Base-by-base conservation (phyloP, 2,329 filamentous ascomycete genomes). In the Penicillium sp. region DNA sequence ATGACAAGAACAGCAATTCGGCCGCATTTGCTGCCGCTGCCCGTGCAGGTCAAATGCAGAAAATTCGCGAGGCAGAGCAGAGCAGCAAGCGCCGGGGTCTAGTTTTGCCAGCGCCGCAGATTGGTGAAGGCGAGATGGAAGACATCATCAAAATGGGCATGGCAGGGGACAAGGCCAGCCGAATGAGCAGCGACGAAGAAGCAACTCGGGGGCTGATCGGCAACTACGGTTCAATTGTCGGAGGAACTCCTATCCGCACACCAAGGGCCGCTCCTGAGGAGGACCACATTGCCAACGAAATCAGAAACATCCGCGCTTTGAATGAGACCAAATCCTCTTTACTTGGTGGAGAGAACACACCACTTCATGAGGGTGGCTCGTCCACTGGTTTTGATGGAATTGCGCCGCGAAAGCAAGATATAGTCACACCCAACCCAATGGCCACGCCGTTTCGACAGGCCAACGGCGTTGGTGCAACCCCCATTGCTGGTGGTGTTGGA, bases 61-160 rank as follows among this genome's bases (percentile, higher is more conserved):
- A 85, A 61, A 85, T 98, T 39, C 79, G 92, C 17, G 92, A 98
- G 67, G 92, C 92, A 2, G 92, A 98, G 64, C 90, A 95, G 65
- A 93, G 86, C 68, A 95, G 87, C 71, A 96, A 95, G 68, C 79
- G 92, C 41, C 79, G 87, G 41, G 70, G 82, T 5, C 72, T 98
- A n/a, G 80, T 82, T 30, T 71, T 98, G 16, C 92, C 92, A 6
- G 73, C 85, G 15, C 92, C 92, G 6, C 92, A 98, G 66, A 87
- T 98, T 54, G 82, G 85, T 62, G 92, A 98, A 57, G 76, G 80
- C 29, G 92, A 98, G 66, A 72, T 98, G 42, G 92, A 98, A 59
- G 89, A 95, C 51, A 96, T 98, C 56, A 87, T 98, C 48, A 98
- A 98, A 71, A 94, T 96, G 88, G 90, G 92, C 30, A 85, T 94